phyloP scores from a whole-genome alignment of 768 basidiomycete species.

The Multifurca ochricompacta region DNA sequence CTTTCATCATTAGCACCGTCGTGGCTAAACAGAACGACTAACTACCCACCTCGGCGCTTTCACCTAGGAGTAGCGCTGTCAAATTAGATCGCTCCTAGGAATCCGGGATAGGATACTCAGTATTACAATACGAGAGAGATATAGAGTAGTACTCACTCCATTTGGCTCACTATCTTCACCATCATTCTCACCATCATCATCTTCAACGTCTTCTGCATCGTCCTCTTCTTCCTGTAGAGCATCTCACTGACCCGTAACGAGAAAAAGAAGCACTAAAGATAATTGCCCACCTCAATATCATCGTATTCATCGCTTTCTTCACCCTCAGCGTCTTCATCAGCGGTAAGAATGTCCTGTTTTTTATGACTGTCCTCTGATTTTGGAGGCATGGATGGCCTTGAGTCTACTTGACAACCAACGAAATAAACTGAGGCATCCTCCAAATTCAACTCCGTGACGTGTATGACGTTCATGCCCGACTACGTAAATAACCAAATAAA shows the following conservation, averaged over 20 bases:
- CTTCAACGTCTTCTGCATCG: not conserved
- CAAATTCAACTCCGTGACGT: conserved; percentile 10
- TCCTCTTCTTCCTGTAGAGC: conserved; percentile 4
- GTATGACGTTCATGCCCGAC: not conserved
- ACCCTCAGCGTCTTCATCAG: not conserved
- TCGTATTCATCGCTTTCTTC: conserved; percentile 18
- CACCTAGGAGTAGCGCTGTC: conserved; percentile 9
- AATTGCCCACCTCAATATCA: conserved; percentile 5
- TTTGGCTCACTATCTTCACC: conserved; percentile 8
- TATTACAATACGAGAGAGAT: not conserved
- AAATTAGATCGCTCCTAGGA: not conserved
- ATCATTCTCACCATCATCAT: not conserved
- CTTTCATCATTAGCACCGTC: not conserved
- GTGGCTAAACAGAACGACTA: not conserved
- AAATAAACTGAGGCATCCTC: not conserved
- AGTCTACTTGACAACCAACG: not conserved
- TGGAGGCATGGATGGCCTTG: conserved; percentile 5
- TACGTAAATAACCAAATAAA: conserved; percentile 1
- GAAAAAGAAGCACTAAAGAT: not conserved
- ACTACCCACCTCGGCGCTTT: not conserved
- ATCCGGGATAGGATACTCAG: not conserved
- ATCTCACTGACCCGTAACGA: not conserved
- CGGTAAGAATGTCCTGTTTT: not conserved
- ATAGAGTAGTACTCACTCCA: not conserved
- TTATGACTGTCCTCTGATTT: not conserved